phyloP scores from a whole-genome alignment of 495 filamentous ascomycete species.

The Friedmanniomyces simplex region DNA sequence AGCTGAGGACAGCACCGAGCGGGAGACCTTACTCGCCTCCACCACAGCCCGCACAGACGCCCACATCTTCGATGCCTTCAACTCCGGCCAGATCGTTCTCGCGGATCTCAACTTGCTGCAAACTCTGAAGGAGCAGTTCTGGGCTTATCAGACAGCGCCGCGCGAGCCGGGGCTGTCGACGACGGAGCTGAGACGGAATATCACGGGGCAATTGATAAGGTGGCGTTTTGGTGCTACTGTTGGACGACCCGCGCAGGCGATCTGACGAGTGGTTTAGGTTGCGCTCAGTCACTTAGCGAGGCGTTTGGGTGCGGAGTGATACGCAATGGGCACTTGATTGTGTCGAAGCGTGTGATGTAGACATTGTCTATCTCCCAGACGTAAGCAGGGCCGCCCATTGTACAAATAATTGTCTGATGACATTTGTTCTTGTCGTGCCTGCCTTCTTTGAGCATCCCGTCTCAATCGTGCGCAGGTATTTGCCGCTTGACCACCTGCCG shows the following conservation, averaged over 20 bases:
- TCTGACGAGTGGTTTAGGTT: slow-evolving; percentile 17
- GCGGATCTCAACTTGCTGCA: slow-evolving; percentile 59
- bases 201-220: slow-evolving; percentile 12
- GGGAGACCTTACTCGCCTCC: slow-evolving; percentile 34
- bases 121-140: slow-evolving; percentile 55
- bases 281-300: slow-evolving; percentile 6
- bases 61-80: slow-evolving; percentile 29
- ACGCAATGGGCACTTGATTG: no score
- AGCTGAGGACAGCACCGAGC: slow-evolving; percentile 32
- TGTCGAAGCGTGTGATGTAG: no score
- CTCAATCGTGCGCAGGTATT: no score
- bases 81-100: slow-evolving; percentile 60
- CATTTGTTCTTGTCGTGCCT: no score
- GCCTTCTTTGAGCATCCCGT: no score
- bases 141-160: slow-evolving; percentile 27
- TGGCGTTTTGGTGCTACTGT: slow-evolving; percentile 7
- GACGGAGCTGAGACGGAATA: slow-evolving; percentile 3
- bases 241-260: slow-evolving; percentile 7
- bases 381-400: no score
- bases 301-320: no score
- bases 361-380: no score
- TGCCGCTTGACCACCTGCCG: no score
- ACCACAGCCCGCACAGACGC: slow-evolving; percentile 16
- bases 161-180: not conserved
- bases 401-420: no score